These are phyloP conservation scores for Pseudocercospora eumusae DNA, from an alignment of 2,329 filamentous ascomycete genomes.

Conservation along the genomic window DNA sequence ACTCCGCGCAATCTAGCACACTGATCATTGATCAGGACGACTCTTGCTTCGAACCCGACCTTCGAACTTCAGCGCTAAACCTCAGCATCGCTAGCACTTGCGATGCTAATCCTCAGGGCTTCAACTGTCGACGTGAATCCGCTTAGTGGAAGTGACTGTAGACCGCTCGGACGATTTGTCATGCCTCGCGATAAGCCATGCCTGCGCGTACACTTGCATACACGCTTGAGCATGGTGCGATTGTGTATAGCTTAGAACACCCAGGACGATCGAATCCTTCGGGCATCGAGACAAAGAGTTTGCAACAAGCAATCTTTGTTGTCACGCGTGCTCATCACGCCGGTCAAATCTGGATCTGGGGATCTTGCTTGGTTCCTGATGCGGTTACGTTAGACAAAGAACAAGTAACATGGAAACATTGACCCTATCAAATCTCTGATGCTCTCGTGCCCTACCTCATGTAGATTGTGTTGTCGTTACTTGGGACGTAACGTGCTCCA, in stretches of 20 bases:
- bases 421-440: background rate
- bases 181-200: background rate
- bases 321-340: background rate
- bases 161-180: too few relatives aligned
- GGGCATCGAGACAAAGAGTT: background rate
- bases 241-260: background rate
- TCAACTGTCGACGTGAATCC: background rate
- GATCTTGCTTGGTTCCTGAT: background rate
- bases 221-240: background rate
- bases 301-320: background rate
- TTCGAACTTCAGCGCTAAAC: background rate
- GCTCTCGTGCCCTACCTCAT: background rate
- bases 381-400: background rate
- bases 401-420: background rate
- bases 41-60: background rate
- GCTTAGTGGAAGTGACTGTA: background rate
- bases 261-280: background rate
- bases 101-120: background rate
- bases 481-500: background rate
- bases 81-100: background rate
- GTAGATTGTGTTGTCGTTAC: background rate
- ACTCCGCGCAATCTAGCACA: background rate
- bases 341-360: background rate
- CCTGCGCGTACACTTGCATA: background rate
- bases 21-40: background rate